Evolutionary conservation across 1,284 basidiomycete genomes (phyloP).

Genomic region (Marasmius oreades): DNA sequence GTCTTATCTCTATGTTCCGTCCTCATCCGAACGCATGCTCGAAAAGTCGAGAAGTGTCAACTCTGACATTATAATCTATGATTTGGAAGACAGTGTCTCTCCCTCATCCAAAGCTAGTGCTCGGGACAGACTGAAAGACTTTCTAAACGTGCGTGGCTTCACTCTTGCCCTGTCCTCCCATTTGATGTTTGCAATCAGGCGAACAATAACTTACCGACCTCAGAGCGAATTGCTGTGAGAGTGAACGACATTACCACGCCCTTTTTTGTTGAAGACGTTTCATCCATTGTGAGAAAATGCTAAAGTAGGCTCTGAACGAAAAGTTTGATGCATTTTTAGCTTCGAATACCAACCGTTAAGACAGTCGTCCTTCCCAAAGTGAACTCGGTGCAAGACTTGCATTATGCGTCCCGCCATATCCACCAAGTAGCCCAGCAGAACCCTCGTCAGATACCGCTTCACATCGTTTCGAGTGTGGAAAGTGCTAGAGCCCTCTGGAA

Average conservation of each 20-base stretch:
- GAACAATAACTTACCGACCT: constrained; percentile 35
- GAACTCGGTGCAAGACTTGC: constrained; percentile 62
- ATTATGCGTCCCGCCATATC: constrained; percentile 54
- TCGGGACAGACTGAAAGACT: constrained; percentile 51
- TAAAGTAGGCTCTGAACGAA: background rate
- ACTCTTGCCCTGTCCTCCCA: constrained; percentile 4
- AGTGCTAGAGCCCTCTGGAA: constrained; percentile 67
- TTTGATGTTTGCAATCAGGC: constrained; percentile 15
- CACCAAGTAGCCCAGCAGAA: constrained; percentile 23
- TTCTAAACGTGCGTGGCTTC: constrained; percentile 50
- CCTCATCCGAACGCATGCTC: constrained; percentile 78
- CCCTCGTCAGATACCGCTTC: constrained; percentile 34
- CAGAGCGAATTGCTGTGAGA: constrained; percentile 65
- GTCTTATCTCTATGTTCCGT: constrained; percentile 73
- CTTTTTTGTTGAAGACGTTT: constrained; percentile 70
- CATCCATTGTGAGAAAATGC: constrained; percentile 50
- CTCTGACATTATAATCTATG: constrained; percentile 81
- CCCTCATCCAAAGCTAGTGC: constrained; percentile 65
- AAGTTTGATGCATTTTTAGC: constrained; percentile 28
- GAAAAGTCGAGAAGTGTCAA: constrained; percentile 63
- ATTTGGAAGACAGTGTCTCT: constrained; percentile 82
- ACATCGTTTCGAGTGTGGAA: constrained; percentile 77
- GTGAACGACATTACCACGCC: constrained; percentile 75
- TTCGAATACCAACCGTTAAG: constrained; percentile 43
- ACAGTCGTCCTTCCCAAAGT: constrained; percentile 80